Conservation (phyloP, 306 rosid genomes). For the Acacia confusa region DNA sequence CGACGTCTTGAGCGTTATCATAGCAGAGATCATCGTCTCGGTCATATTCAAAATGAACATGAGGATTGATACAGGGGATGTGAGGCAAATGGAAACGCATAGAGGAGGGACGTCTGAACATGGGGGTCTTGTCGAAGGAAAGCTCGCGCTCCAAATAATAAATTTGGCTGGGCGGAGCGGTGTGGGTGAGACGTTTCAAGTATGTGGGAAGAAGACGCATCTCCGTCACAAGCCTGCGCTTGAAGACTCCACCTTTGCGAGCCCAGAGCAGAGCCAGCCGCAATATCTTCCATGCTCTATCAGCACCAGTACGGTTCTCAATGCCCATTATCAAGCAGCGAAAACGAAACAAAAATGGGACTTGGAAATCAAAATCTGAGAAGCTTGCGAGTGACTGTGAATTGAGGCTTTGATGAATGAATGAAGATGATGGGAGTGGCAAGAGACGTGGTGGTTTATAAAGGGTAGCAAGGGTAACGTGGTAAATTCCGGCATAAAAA, state of each 20-base stretch:
- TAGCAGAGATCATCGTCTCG: slow-evolving; percentile 6
- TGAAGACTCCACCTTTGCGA: slow-evolving; percentile 71
- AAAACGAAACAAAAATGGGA: neutral
- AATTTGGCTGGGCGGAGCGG: slow-evolving; percentile 20
- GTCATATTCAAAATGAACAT: slow-evolving; percentile 59
- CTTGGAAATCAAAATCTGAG: neutral
- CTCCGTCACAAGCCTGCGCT: slow-evolving; percentile 55
- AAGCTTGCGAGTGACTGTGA: neutral
- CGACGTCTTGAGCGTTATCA: slow-evolving; percentile 6
- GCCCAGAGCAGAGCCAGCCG: slow-evolving; percentile 78
- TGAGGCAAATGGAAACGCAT: slow-evolving; percentile 62
- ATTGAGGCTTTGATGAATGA: neutral
- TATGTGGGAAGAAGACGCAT: slow-evolving; percentile 63
- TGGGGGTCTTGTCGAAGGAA: slow-evolving; percentile 77
- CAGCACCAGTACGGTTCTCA: slow-evolving; percentile 40
- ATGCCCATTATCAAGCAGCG: neutral
- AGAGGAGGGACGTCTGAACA: slow-evolving; percentile 60
- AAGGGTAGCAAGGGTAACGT: neutral
- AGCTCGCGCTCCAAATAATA: slow-evolving; percentile 72
- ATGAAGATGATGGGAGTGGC: slow-evolving; percentile 19
- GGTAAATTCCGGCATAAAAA: neutral
- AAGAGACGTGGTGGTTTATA: neutral
- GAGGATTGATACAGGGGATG: slow-evolving; percentile 73
- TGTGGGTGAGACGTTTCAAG: slow-evolving; percentile 47
- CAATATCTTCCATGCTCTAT: slow-evolving; percentile 66